Percentiles rank a stretch among this genome's conserved stretches.
Evolutionary conservation across 345 rosid genomes (phyloP).

Genomic region (Bretschneidera sinensis): DNA sequence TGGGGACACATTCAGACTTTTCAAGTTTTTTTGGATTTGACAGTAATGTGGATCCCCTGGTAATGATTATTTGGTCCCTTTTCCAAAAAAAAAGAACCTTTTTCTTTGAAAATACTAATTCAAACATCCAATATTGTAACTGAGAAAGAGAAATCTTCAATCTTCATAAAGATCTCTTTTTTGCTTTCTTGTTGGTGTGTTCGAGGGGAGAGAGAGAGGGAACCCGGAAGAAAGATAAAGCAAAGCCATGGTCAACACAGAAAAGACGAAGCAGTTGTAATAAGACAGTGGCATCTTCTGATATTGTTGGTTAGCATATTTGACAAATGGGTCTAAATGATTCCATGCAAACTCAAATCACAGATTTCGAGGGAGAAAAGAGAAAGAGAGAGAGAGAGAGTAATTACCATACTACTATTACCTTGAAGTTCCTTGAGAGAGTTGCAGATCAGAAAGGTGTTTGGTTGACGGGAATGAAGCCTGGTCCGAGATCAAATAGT

Average conservation of each 20-base stretch:
- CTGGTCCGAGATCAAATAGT: constrained; percentile 48
- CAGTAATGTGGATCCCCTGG: no score
- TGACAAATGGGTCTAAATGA: constrained; percentile 15
- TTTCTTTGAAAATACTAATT: no score
- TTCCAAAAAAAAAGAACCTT: not conserved
- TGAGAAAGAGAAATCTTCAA: not conserved
- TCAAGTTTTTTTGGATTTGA: no score
- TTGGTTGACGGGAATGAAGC: constrained; percentile 57
- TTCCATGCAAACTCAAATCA: constrained; percentile 22
- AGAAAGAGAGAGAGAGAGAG: not conserved
- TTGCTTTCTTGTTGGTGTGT: no score
- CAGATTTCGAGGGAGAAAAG: not conserved
- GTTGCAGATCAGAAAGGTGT: constrained; percentile 7
- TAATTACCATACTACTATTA: not conserved
- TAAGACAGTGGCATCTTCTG: constrained; percentile 23
- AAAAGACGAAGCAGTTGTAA: not conserved
- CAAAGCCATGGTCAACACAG: constrained; percentile 12
- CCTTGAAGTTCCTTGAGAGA: not conserved
- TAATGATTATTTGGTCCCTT: no score
- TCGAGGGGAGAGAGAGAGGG: constrained; percentile 3
- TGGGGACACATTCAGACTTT: no score
- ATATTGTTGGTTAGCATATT: constrained; percentile 16
- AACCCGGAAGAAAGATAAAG: not conserved
- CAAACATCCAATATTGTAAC: not conserved
- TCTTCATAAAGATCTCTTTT: no score